Evolutionary conservation across 768 basidiomycete genomes (phyloP), one percentile per base, ranked within the genome.

Genomic region (Suillus occidentalis): DNA sequence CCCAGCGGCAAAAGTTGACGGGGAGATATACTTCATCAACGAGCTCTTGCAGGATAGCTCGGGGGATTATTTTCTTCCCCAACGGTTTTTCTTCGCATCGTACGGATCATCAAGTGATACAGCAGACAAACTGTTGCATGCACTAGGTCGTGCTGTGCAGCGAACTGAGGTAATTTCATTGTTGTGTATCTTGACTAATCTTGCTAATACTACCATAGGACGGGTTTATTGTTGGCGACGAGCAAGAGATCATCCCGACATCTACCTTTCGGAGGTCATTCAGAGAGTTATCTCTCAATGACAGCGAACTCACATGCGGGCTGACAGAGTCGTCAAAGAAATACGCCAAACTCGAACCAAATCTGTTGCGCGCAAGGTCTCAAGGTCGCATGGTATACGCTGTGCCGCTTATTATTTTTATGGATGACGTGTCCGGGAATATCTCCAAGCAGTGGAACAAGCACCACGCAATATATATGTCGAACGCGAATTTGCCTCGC

Each of bases 361-460:
- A 77, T 47, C 72, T 68, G 0, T 57, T 72, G 0, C 42, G 66
- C 0, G 56, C 22, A 3, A 64, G 68, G 4, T 72, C 72, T 0
- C 60, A 63, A 1, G 73, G 76, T 1, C 55, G 60, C 0, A 72
- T 73, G 67, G 66, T 71, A 1, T 66, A 71, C 6, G 66, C 63
- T 0, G 67, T 72, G 0, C 74, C 75, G 0, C 63, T 77, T 8
- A 72, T 78, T 2, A 20, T 78, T 0, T 78, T 78, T 60, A 72
- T 78, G 55, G 78, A 80, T 37, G 75, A 81, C 52, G 69, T 80
- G 0, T 80, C 73, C 0, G 79, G 72, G 0, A 80, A 80, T 40
- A 62, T 67, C 2, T 77, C 69, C 4, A 80, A 78, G 47, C 78
- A 79, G 31, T 81, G 77, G 75, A 78, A 81, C 42, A 76, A 76